phyloP scores from a whole-genome alignment of 305 asterid species.

The Fraxinus floribunda region DNA sequence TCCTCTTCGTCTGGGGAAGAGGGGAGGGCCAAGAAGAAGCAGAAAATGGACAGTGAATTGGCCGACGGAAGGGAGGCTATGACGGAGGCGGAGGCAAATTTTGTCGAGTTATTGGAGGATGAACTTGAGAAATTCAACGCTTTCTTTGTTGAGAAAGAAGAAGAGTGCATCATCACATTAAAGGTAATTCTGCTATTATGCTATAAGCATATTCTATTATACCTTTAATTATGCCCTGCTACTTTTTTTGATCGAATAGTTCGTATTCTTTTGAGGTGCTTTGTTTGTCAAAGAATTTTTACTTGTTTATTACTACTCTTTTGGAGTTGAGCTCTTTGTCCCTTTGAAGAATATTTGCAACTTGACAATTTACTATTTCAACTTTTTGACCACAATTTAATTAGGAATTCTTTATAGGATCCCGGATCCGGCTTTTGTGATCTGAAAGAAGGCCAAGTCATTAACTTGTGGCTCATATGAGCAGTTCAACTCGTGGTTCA shows the following conservation, averaged over 20 bases:
- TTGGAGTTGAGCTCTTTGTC: not conserved
- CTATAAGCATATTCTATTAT: not conserved
- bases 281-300: not conserved
- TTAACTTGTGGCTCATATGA: not conserved
- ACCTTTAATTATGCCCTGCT: not conserved
- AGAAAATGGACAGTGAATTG: conserved; percentile 26
- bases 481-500: not conserved
- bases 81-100: conserved; percentile 64
- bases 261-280: not conserved
- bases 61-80: conserved; percentile 34
- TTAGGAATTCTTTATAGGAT: not conserved
- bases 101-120: conserved; percentile 70
- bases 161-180: conserved; percentile 75
- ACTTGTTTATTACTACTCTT: not conserved
- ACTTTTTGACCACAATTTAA: not conserved
- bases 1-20: conserved; percentile 10
- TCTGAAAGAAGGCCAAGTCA: not conserved
- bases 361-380: not conserved
- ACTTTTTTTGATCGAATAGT: not conserved
- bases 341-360: not conserved
- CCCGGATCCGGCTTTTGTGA: not conserved
- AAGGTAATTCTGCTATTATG: conserved; percentile 45
- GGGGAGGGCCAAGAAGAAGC: conserved; percentile 48
- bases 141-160: conserved; percentile 85
- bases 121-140: conserved; percentile 87